Base-by-base conservation (phyloP, 495 filamentous ascomycete species). In the Penicillium nucicola region DNA sequence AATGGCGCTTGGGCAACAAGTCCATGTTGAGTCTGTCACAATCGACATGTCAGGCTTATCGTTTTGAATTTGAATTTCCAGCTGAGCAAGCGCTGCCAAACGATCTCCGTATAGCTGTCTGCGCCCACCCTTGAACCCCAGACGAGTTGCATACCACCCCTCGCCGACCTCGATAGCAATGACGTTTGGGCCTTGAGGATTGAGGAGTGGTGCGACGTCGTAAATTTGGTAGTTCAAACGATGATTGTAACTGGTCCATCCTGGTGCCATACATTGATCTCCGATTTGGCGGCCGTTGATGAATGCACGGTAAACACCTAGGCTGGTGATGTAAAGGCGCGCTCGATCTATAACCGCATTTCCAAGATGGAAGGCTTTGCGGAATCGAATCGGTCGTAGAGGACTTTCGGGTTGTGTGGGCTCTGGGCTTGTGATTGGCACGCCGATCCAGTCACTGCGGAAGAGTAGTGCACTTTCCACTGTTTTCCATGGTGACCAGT, bases 151-250 rank as follows among this genome's bases (percentile, higher is more conserved):
- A 56, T 64, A 80, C 79, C 79, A 82, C 0, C 78, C 79, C 28
- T 80, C 78, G 4, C 68, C 77, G 13, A 80, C 70, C 12, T 70
- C 66, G 6, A 72, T 70, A 0, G 68, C 74, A 39, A 82, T 59
- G 0, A 56, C 67, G 51, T 79, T 79, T 2, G 53, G 46, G 3
- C 71, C 70, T 4, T 52, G 10, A 0, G 17, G 37, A 5, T 58
- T 22, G 3, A 78, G 37, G 0, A 67, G 46, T 2, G 58, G 51
- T 1, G 69, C 69, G 6, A 82, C 74, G 55, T 82, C 77, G 40
- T 72, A 77, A 0, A 72, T 73, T 30, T 79, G 69, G 48, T 80
- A 82, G 2, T 67, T 53, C 19, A 72, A 66, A 6, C 74, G 66
- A 49, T 74, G 58, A 0, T 65, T 60, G 47, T 78, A 80, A 9